Evolutionary conservation across 225 moss, liverwort and hornwort species (phyloP).

Genomic region (Lunularia cruciata): DNA sequence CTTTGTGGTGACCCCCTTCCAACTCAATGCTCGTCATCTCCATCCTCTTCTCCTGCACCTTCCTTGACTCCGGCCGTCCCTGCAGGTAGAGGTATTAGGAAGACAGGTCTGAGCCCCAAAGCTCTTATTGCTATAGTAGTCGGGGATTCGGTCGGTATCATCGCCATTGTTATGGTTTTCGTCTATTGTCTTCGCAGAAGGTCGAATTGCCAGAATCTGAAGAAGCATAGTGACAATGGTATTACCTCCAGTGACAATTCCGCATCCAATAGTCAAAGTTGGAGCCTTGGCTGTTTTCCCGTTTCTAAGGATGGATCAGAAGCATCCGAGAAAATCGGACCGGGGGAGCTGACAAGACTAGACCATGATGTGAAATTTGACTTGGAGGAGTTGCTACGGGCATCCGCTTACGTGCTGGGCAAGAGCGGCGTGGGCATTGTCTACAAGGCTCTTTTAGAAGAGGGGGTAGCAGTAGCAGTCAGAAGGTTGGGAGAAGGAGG

Average conservation of each 20-base stretch:
- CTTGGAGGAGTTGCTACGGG: conserved; percentile 57
- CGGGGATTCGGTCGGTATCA: conserved; percentile 15
- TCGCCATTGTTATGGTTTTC: conserved; percentile 12
- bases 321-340: conserved; percentile 19
- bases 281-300: conserved; percentile 3
- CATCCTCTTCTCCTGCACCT: not conserved
- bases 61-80: not conserved
- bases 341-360: conserved; percentile 47
- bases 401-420: conserved; percentile 59
- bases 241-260: conserved; percentile 4
- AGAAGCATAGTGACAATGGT: not conserved
- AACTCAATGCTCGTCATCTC: not conserved
- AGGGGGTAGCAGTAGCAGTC: conserved; percentile 34
- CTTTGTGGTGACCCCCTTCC: conserved; percentile 26
- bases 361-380: conserved; percentile 46
- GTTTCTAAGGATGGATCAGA: conserved; percentile 8
- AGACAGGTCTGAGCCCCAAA: not conserved
- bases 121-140: conserved; percentile 20
- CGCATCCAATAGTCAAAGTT: not conserved
- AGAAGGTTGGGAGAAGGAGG: conserved; percentile 41
- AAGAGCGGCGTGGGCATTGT: conserved; percentile 40
- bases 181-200: conserved; percentile 1
- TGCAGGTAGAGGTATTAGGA: not conserved
- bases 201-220: not conserved
- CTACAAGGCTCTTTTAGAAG: conserved; percentile 37